A percentile compares a stretch with the other conserved stretches of the same genome.
phyloP scores from a whole-genome alignment of 768 basidiomycete species.

The Suillus variegatus region DNA sequence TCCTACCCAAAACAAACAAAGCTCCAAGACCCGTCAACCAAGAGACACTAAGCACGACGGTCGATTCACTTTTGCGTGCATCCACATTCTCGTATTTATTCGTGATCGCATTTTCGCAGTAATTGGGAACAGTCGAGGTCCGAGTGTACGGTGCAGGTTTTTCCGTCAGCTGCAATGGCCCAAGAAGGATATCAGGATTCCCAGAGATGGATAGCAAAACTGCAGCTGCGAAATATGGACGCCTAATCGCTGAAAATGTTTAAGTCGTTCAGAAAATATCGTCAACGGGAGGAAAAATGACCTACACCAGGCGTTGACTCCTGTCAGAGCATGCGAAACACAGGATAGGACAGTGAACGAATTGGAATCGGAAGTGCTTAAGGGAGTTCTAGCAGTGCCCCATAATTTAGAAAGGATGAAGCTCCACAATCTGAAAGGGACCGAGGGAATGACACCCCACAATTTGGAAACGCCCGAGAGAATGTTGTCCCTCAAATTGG shows the following conservation, averaged over 20 bases:
- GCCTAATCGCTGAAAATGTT: not conserved
- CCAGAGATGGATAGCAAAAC: not conserved
- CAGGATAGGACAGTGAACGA: not conserved
- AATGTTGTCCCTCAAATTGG: not conserved
- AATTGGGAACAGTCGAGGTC: not conserved
- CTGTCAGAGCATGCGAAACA: not conserved
- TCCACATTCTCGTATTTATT: not conserved
- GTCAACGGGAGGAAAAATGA: not conserved
- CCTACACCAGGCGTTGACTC: not conserved
- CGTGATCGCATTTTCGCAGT: not conserved
- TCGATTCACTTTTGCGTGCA: not conserved
- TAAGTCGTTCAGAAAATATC: not conserved
- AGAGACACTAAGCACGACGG: not conserved
- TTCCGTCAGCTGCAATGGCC: not conserved
- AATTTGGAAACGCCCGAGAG: not conserved
- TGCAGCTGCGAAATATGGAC: slow-evolving; percentile 3
- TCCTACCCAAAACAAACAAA: slow-evolving; percentile 7
- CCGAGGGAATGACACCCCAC: not conserved
- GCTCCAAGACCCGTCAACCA: not conserved
- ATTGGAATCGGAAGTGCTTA: not conserved
- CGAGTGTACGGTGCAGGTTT: not conserved
- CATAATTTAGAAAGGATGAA: not conserved
- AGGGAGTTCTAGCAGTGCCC: not conserved
- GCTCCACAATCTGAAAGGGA: not conserved
- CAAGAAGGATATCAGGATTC: not conserved